Evolutionary conservation across 2,329 filamentous ascomycete genomes (phyloP), one percentile per base, ranked within the genome.

Genomic region (Coleophoma cylindrospora): DNA sequence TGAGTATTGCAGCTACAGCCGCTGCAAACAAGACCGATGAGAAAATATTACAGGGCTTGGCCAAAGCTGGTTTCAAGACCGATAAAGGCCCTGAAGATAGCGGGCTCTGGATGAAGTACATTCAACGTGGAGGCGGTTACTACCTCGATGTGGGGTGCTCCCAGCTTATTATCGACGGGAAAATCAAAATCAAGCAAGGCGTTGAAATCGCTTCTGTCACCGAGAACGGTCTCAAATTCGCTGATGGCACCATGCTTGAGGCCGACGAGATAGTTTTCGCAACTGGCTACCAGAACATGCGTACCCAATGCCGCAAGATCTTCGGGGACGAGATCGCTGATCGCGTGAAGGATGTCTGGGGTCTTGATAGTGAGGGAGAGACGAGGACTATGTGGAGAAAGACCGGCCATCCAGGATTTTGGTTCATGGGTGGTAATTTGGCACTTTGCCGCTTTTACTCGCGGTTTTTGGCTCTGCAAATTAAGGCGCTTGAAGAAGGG

Each of bases 101-200:
- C 1, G 81, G 81, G 1, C 66, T 84, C 2, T 71, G 75, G 50
- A 66, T 74, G 15, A 84, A 84, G 61, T 84, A 84, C 61, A 70
- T 80, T 47, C 76, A 80, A 56, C 74, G 79, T 8, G 80, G 80
- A 12, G 78, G 78, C 2, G 77, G 78, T 0, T 80, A 80, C 54
- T 81, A 80, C 57, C 74, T 81, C 50, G 75, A 81, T 50, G 75
- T 80, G 8, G 78, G 78, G 1, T 72, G 69, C 10, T 74, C 71
- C 10, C 64, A 74, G 55, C 66, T 80, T n/a, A 77, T 81, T 49
- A 64, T 66, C 17, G 71, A 77, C 34, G 74, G 77, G 4, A 77
- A 77, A 56, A 74, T 81, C 54, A 75, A 74, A 45, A 62, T 81
- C n/a, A 72, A 73, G 47, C 69, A 72, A 49, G 72, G 68, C 11